Conservation (phyloP, 495 filamentous ascomycete species). For the Penicillium bovifimosum region DNA sequence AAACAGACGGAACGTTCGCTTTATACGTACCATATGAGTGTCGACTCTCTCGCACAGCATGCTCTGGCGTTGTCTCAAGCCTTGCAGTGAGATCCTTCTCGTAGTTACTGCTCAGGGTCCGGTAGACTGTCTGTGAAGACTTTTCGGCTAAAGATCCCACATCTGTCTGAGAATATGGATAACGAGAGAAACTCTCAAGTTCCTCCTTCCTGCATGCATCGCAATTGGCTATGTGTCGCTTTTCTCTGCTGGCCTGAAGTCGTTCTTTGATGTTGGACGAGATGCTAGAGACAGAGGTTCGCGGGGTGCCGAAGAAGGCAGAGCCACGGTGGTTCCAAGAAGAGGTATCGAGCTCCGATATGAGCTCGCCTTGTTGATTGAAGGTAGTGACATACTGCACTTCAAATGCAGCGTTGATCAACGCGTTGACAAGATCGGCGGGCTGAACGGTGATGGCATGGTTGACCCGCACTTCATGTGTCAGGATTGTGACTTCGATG, state of each 20-base stretch:
- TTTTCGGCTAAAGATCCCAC: slow-evolving; percentile 10
- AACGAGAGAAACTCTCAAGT: slow-evolving; percentile 3
- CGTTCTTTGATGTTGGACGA: slow-evolving; percentile 24
- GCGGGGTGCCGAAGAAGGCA: slow-evolving; percentile 19
- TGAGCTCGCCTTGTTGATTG: slow-evolving; percentile 21
- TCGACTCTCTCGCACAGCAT: neutral
- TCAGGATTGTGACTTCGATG: slow-evolving; percentile 43
- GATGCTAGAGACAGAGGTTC: slow-evolving; percentile 17
- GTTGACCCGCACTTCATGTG: slow-evolving; percentile 39
- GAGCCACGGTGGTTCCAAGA: slow-evolving; percentile 28
- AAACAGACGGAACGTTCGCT: neutral
- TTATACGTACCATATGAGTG: slow-evolving; percentile 2
- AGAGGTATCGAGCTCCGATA: slow-evolving; percentile 33
- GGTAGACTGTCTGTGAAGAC: neutral
- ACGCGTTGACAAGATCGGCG: slow-evolving; percentile 30
- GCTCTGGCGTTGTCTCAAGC: neutral
- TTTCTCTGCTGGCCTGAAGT: slow-evolving; percentile 17
- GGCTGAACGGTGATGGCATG: slow-evolving; percentile 29
- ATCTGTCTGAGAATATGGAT: slow-evolving; percentile 7
- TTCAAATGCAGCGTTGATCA: slow-evolving; percentile 48
- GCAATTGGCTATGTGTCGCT: slow-evolving; percentile 42
- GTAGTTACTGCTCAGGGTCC: neutral
- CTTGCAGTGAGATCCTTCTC: neutral
- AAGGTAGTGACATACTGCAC: slow-evolving; percentile 43
- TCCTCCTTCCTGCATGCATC: slow-evolving; percentile 45